These are phyloP conservation scores for Capsicum pubescens DNA, from an alignment of 257 asterid genomes.

Conservation along the genomic window DNA sequence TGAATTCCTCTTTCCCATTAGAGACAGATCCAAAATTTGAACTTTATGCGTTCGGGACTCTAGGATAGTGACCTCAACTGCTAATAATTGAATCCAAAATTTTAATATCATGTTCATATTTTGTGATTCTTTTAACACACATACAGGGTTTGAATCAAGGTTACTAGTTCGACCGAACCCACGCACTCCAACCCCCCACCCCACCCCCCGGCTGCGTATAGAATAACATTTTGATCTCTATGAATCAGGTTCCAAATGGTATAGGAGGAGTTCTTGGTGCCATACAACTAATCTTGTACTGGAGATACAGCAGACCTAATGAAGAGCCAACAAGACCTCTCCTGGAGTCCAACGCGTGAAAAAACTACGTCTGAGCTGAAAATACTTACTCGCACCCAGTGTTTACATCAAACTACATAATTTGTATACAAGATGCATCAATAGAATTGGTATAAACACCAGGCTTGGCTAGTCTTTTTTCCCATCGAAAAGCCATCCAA, in stretches of 20 bases:
- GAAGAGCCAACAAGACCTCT: conserved; percentile 16
- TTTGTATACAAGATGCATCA: not conserved
- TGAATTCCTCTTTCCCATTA: not conserved
- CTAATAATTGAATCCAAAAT: not conserved
- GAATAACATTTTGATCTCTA: not conserved
- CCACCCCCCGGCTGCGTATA: not conserved
- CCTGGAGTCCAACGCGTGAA: conserved; percentile 13
- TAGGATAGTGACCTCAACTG: not conserved
- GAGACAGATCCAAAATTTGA: not conserved
- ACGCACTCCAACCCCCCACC: too few relatives aligned
- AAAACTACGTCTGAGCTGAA: not conserved
- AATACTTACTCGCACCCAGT: not conserved
- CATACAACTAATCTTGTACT: conserved; percentile 19
- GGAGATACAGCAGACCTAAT: conserved; percentile 9
- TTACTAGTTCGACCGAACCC: not conserved
- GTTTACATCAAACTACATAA: not conserved
- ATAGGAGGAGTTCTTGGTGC: conserved; percentile 26
- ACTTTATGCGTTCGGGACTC: not conserved
- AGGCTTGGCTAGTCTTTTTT: not conserved
- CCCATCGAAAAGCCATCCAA: not conserved
- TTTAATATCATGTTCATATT: too few relatives aligned
- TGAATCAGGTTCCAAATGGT: conserved; percentile 24
- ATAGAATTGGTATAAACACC: not conserved
- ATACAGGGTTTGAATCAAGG: not conserved
- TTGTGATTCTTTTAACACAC: not conserved